These are phyloP conservation scores for Cokeromyces recurvatus DNA, from an alignment of 371 early-diverging fungal species.

Conservation along the genomic window DNA sequence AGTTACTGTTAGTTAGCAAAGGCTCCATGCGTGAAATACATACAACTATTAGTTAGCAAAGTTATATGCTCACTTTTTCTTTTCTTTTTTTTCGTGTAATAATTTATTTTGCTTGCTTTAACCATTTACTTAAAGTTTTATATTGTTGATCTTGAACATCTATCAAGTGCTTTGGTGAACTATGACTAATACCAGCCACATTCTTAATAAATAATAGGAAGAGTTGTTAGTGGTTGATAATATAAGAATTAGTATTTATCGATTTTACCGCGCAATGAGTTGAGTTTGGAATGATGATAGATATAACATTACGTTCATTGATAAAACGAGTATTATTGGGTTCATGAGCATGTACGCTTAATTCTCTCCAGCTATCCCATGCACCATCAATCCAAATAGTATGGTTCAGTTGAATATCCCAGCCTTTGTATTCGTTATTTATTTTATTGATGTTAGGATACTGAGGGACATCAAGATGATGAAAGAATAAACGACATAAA, in stretches of 20 bases:
- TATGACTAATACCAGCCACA: neutral
- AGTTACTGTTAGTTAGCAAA: no score
- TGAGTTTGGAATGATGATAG: conserved; percentile 12
- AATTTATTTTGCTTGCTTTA: neutral
- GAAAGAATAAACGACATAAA: conserved; percentile 38
- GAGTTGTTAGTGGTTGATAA: neutral
- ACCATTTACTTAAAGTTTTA: neutral
- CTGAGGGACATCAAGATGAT: conserved; percentile 12
- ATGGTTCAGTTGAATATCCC: conserved; percentile 35
- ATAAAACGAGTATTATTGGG: neutral
- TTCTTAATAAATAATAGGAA: neutral
- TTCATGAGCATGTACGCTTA: conserved; percentile 26
- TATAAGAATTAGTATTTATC: neutral
- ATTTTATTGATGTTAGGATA: conserved; percentile 19
- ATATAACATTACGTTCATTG: neutral
- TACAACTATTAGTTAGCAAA: neutral
- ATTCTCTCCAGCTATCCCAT: conserved; percentile 55
- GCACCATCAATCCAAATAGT: conserved; percentile 56
- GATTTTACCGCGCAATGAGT: conserved; percentile 15
- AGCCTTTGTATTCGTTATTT: conserved; percentile 43
- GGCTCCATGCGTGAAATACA: no score
- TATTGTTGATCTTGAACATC: conserved; percentile 7
- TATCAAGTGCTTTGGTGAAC: conserved; percentile 1
- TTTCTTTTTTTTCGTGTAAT: no score
- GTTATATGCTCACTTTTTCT: no score